Conservation (phyloP, 2,329 filamentous ascomycete species). For the Cadophora sp. region DNA sequence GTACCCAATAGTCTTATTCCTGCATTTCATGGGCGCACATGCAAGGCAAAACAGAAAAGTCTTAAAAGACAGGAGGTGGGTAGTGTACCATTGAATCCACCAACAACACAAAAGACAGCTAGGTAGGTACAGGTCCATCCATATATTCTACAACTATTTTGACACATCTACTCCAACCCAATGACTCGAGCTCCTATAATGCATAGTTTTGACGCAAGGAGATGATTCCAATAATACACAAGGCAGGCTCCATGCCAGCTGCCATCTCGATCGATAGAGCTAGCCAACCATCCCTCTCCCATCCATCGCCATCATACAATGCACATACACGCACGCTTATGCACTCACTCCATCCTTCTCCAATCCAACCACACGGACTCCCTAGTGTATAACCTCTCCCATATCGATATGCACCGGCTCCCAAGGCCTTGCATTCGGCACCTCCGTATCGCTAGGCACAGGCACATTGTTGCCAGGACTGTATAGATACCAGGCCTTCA, state of each 20-base stretch:
- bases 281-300: slow-evolving; percentile 8
- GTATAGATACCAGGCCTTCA: slow-evolving; percentile 98
- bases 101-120: slow-evolving; percentile 14
- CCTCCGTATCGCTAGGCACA: slow-evolving; percentile 57
- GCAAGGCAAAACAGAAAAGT: neutral
- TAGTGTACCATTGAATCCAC: slow-evolving; percentile 37
- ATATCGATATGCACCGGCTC: slow-evolving; percentile 62
- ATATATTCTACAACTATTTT: slow-evolving; percentile 42
- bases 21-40: too few species aligned
- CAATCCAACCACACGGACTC: too few species aligned
- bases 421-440: slow-evolving; percentile 51
- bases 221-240: slow-evolving; percentile 39
- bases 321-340: neutral
- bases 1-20: too few species aligned
- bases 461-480: slow-evolving; percentile 61
- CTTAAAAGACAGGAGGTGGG: slow-evolving; percentile 22
- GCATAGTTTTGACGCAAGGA: slow-evolving; percentile 35
- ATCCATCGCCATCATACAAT: slow-evolving; percentile 26
- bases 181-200: slow-evolving; percentile 29
- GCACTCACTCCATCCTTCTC: slow-evolving; percentile 12
- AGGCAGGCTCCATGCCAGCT: slow-evolving; percentile 12
- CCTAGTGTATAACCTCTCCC: slow-evolving; percentile 54
- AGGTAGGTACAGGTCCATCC: slow-evolving; percentile 11
- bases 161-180: slow-evolving; percentile 35
- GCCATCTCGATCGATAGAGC: slow-evolving; percentile 8